Evolutionary conservation across 352 stramenopile species (phyloP).

Genomic region (Phytopythium ostracodes): DNA sequence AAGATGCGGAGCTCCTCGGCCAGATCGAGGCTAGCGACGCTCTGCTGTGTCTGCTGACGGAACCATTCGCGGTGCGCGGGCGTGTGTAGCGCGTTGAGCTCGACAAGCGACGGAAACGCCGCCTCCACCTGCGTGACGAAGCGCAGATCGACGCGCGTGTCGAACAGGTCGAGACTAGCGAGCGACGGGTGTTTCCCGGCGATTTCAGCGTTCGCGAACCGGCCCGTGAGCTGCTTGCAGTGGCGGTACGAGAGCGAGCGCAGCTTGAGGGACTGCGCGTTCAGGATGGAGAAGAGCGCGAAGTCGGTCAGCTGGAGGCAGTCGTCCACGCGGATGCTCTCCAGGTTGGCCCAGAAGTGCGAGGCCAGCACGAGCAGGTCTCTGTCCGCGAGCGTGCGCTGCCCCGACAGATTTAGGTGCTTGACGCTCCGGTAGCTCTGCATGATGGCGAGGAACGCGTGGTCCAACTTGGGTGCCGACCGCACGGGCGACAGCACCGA

Average conservation of each 20-base stretch:
- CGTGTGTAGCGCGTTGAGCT: constrained; percentile 62
- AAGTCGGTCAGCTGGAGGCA: constrained; percentile 81
- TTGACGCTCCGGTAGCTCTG: constrained; percentile 66
- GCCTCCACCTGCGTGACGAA: constrained; percentile 49
- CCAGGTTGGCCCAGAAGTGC: constrained; percentile 72
- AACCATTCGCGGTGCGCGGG: constrained; percentile 69
- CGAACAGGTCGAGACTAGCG: constrained; percentile 47
- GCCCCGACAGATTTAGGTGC: constrained; percentile 62
- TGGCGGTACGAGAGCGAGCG: constrained; percentile 60
- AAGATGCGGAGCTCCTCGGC: constrained; percentile 49
- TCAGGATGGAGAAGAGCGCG: constrained; percentile 72
- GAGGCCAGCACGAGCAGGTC: constrained; percentile 80
- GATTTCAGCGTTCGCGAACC: constrained; percentile 36
- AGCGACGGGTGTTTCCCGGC: constrained; percentile 62
- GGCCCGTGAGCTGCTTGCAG: constrained; percentile 72
- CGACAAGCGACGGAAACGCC: constrained; percentile 57
- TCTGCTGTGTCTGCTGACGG: constrained; percentile 24
- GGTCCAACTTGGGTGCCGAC: constrained; percentile 40
- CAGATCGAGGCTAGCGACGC: constrained; percentile 16
- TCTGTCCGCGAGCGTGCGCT: constrained; percentile 58
- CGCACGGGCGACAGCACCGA: constrained; percentile 45
- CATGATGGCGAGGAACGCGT: constrained; percentile 52
- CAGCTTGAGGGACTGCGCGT: constrained; percentile 73
- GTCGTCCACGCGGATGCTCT: constrained; percentile 60
- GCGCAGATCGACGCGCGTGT: constrained; percentile 46